Evolutionary conservation across 176 grass and related monocot species (phyloP).

Genomic region (Oryza brachyantha): DNA sequence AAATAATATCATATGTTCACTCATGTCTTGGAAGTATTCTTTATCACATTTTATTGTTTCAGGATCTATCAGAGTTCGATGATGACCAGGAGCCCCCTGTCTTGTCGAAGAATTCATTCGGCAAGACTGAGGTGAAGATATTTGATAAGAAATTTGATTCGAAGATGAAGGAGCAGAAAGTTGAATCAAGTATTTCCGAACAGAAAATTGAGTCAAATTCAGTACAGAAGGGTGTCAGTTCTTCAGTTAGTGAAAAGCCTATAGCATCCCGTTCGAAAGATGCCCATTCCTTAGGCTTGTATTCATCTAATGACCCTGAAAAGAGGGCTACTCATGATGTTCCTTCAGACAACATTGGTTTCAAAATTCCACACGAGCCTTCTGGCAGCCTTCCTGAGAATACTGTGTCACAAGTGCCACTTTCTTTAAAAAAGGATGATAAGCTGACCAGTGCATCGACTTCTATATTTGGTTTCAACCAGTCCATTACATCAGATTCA

Average conservation of each 20-base stretch:
- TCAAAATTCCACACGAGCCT: constrained; percentile 44
- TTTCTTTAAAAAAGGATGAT: constrained; percentile 31
- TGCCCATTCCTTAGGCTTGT: constrained; percentile 18
- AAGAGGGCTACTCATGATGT: constrained; percentile 22
- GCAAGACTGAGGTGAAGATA: constrained; percentile 23
- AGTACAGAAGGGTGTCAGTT: constrained; percentile 13
- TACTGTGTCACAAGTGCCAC: constrained; percentile 21
- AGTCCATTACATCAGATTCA: constrained; percentile 19
- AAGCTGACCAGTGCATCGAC: constrained; percentile 20
- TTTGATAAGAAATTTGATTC: constrained; percentile 26
- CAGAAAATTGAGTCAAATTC: constrained; percentile 32
- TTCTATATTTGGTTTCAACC: constrained; percentile 37
- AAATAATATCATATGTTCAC: background rate
- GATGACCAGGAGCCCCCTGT: constrained; percentile 38
- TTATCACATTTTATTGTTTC: background rate
- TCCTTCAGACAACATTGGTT: constrained; percentile 30
- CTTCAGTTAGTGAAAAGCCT: constrained; percentile 19
- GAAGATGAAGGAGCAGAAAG: constrained; percentile 30
- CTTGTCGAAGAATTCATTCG: constrained; percentile 19
- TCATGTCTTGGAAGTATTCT: background rate
- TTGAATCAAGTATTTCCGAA: constrained; percentile 25
- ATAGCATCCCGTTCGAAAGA: constrained; percentile 19
- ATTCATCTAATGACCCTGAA: constrained; percentile 39
- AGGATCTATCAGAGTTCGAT: constrained; percentile 53
- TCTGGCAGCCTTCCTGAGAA: background rate